Percentiles rank a stretch among this genome's conserved stretches.
Evolutionary conservation across 2,329 filamentous ascomycete genomes (phyloP).

Genomic region (Amphichorda felina): DNA sequence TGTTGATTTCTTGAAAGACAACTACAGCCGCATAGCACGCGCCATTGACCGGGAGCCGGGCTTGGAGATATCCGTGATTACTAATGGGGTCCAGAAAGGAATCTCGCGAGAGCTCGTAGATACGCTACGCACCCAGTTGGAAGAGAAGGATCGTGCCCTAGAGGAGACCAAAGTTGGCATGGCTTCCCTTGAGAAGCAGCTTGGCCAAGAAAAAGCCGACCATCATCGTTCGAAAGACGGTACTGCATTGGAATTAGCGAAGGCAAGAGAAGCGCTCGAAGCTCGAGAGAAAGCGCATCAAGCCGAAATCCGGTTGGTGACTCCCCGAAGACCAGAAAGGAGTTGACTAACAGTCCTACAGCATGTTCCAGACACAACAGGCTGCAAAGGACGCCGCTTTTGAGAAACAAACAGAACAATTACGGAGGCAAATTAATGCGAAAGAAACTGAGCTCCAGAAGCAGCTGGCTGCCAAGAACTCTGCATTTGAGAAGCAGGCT

Average conservation of each 20-base stretch:
- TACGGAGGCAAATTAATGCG: conserved; percentile 16
- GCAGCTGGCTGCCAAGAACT: not conserved
- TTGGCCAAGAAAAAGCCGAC: conserved; percentile 64
- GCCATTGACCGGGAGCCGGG: conserved; percentile 87
- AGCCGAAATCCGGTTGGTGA: conserved; percentile 43
- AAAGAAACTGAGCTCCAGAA: conserved; percentile 11
- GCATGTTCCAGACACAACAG: conserved; percentile 20
- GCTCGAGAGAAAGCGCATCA: conserved; percentile 41
- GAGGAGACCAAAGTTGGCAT: conserved; percentile 33
- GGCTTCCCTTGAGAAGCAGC: conserved; percentile 34
- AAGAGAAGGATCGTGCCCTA: conserved; percentile 51
- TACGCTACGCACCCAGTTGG: conserved; percentile 63
- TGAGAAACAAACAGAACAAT: conserved; percentile 13
- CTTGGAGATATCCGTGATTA: conserved; percentile 69
- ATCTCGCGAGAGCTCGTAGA: conserved; percentile 93
- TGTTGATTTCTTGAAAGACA: conserved; percentile 91
- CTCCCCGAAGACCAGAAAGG: not conserved
- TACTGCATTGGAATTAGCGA: conserved; percentile 13
- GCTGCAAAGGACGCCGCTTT: conserved; percentile 11
- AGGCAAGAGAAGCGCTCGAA: conserved; percentile 17
- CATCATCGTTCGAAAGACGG: conserved; percentile 55
- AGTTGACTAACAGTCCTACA: conserved; percentile 20
- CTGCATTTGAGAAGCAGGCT: conserved; percentile 11
- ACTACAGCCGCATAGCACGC: conserved; percentile 73
- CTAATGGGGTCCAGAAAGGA: conserved; percentile 73